phyloP scores from a whole-genome alignment of 2,329 filamentous ascomycete genomes.

The Blastomyces silverae region DNA sequence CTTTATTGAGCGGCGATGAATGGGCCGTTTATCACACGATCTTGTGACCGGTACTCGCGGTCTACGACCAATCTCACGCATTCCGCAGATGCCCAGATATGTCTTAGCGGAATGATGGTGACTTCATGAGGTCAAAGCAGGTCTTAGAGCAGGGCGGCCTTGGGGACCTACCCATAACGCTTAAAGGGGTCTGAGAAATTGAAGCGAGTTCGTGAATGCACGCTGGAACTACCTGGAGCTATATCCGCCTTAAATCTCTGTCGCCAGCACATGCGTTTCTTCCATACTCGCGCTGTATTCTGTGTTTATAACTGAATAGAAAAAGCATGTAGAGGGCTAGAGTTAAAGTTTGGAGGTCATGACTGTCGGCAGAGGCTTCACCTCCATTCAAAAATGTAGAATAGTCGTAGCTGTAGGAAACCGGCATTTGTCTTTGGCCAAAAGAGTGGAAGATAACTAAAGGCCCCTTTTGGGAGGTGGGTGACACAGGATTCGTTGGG shows the following conservation, averaged over 20 bases:
- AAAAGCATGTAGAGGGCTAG: neutral
- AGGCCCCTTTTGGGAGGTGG: neutral
- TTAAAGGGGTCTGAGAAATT: neutral
- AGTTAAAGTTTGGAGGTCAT: neutral
- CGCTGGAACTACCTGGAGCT: neutral
- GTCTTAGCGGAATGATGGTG: neutral
- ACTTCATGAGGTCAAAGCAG: constrained; percentile 1
- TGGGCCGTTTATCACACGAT: constrained; percentile 2
- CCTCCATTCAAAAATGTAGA: neutral
- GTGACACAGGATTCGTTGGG: constrained; percentile 14
- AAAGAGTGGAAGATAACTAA: constrained; percentile 3
- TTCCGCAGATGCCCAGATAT: neutral
- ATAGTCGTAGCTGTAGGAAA: constrained; percentile 16
- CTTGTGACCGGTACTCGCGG: neutral
- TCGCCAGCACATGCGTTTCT: neutral
- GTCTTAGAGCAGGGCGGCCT: neutral
- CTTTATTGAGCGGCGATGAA: neutral
- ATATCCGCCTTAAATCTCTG: neutral
- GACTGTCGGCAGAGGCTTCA: neutral
- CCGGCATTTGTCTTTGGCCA: constrained; percentile 10
- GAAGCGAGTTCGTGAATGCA: neutral
- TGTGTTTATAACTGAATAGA: neutral
- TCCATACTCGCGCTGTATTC: neutral
- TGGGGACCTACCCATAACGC: neutral
- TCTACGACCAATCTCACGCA: neutral